Evolutionary conservation across 164 flowering plant species (phyloP), one percentile per base, ranked within the genome.

Genomic region (Piper betle): DNA sequence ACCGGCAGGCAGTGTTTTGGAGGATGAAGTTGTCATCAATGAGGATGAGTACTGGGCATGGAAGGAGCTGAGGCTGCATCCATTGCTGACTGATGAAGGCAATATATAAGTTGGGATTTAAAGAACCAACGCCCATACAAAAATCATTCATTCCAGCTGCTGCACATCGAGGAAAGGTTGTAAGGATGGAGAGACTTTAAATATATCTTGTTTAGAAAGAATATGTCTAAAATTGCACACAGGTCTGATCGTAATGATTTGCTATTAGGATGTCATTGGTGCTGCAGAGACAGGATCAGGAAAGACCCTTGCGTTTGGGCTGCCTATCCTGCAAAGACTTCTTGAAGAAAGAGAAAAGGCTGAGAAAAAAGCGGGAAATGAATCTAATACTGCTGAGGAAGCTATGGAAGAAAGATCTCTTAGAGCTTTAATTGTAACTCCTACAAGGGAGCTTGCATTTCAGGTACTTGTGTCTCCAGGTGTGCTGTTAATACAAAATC

Each of bases 261-360:
- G 3, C 7, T 40, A 46, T 13, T 60, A 93, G 98, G 97, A 93
- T 80, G 92, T 90, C 55, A 72, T 87, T 72, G 98, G 98, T 65
- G 98, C 97, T 72, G 96, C 98, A 2, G 96, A 87, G 78, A 93
- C 98, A 39, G 98, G 98, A 61, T 93, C 97, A 64, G 98, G 98
- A 39, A 92, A 92, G 68, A 93, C 98, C 16, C 90, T 93, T 65
- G 98, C 98, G 40, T 85, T 93, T 83, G 98, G 98, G 64, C 69
- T 89, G 74, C 98, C 98, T 37, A 89, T 92, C 62, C 62, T 92
- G 63, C 98, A 92, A 61, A 89, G 98, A 17, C 82, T 89, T 19
- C 83, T 92, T 42, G 90, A 92, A 53, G 97, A 88, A 62, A 73
- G 68, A 41, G 96, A 88, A 61, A 93, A 93, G 64, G 78, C 66